A percentile compares a stretch with the other conserved stretches of the same genome.
These are phyloP conservation scores for Prunus davidiana DNA, from an alignment of 306 rosid species.

Conservation along the genomic window DNA sequence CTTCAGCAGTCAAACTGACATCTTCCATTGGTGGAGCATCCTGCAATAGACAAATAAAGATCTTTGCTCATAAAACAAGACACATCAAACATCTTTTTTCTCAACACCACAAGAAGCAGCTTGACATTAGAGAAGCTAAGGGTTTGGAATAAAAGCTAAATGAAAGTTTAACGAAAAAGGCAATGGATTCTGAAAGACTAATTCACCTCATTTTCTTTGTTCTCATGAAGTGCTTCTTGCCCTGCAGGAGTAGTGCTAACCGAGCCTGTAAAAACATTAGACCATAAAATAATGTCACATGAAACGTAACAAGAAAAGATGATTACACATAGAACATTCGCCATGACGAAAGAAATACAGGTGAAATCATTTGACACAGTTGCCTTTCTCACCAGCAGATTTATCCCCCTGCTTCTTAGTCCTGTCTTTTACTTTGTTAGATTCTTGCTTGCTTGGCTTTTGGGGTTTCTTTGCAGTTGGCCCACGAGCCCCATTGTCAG, in stretches of 20 bases:
- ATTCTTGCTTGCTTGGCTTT: conserved; percentile 47
- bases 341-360: neutral
- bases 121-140: neutral
- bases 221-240: conserved; percentile 31
- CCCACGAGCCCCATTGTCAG: conserved; percentile 29
- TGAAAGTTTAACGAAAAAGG: neutral
- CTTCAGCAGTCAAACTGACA: conserved; percentile 38
- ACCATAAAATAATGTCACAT: conserved; percentile 4
- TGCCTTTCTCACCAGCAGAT: conserved; percentile 43
- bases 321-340: neutral
- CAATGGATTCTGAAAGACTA: neutral
- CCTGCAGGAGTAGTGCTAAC: conserved; percentile 35
- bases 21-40: conserved; percentile 42
- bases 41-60: conserved; percentile 16
- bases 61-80: conserved; percentile 1
- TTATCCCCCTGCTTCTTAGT: conserved; percentile 44
- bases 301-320: neutral
- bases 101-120: neutral
- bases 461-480: conserved; percentile 42
- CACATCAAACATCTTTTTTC: neutral
- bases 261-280: conserved; percentile 30
- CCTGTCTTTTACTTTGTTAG: conserved; percentile 39
- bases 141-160: too few relatives aligned
- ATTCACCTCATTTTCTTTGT: conserved; percentile 77
- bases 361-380: conserved; percentile 10